Evolutionary conservation across 2,329 filamentous ascomycete species (phyloP).

Genomic region (Coniella lustricola): DNA sequence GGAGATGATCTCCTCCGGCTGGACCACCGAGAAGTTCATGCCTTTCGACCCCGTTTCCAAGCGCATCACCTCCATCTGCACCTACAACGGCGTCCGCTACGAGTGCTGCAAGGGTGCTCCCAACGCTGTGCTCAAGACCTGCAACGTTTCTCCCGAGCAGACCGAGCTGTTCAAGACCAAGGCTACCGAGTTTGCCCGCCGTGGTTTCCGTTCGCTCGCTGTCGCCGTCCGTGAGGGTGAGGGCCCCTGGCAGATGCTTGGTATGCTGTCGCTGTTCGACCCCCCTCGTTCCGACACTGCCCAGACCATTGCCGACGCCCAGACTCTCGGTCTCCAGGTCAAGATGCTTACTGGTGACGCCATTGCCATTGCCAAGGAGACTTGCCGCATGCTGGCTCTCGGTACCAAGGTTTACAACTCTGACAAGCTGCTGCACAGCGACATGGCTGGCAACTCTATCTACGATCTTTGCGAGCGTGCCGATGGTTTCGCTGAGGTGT

Average conservation of each 20-base stretch:
- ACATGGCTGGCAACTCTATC: slow-evolving; percentile 64
- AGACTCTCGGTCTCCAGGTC: slow-evolving; percentile 67
- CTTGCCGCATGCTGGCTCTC: slow-evolving; percentile 73
- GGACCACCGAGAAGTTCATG: slow-evolving; percentile 70
- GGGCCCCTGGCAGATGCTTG: slow-evolving; percentile 65
- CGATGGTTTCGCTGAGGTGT: slow-evolving; percentile 67
- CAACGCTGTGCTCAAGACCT: slow-evolving; percentile 65
- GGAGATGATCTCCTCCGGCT: slow-evolving; percentile 67
- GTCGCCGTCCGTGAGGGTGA: slow-evolving; percentile 73
- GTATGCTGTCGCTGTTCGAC: slow-evolving; percentile 75
- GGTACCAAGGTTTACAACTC: slow-evolving; percentile 79
- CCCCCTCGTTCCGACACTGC: slow-evolving; percentile 72
- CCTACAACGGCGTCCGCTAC: slow-evolving; percentile 62
- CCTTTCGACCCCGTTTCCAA: slow-evolving; percentile 75
- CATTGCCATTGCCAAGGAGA: slow-evolving; percentile 74
- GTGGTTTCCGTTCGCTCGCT: slow-evolving; percentile 74
- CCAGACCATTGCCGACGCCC: slow-evolving; percentile 69
- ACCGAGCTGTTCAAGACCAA: slow-evolving; percentile 63
- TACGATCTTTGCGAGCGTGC: slow-evolving; percentile 71
- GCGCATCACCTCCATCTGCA: slow-evolving; percentile 65
- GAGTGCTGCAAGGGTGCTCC: slow-evolving; percentile 71
- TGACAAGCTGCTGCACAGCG: slow-evolving; percentile 68
- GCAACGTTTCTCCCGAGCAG: slow-evolving; percentile 59
- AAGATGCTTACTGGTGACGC: slow-evolving; percentile 81
- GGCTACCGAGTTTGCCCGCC: slow-evolving; percentile 66